A percentile compares a stretch with the other conserved stretches of the same genome.
phyloP scores from a whole-genome alignment of 1,284 basidiomycete genomes.

The Gastroboletus turbinatus region DNA sequence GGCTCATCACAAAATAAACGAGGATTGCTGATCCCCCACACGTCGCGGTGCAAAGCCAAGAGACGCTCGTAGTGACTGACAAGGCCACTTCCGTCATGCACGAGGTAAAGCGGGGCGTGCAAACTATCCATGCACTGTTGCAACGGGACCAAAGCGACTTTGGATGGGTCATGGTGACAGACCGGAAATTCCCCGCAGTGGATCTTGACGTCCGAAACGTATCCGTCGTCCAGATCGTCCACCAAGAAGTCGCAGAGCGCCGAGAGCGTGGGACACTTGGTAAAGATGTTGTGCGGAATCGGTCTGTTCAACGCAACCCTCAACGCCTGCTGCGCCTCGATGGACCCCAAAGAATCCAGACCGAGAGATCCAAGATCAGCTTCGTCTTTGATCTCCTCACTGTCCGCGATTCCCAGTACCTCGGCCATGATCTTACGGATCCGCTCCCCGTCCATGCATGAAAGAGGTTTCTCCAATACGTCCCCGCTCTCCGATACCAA shows the following conservation, averaged over 20 bases:
- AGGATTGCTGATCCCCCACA: slow-evolving; percentile 65
- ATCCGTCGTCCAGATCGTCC: not conserved
- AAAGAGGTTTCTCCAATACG: not conserved
- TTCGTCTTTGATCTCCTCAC: slow-evolving; percentile 42
- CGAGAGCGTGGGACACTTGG: slow-evolving; percentile 19
- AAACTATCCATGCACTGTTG: slow-evolving; percentile 34
- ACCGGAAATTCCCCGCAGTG: not conserved
- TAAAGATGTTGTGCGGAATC: slow-evolving; percentile 44
- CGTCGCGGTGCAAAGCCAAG: slow-evolving; percentile 43
- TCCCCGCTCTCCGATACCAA: slow-evolving; percentile 28
- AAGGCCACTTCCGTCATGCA: slow-evolving; percentile 73
- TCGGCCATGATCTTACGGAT: slow-evolving; percentile 47
- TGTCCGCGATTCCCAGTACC: slow-evolving; percentile 45
- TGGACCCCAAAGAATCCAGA: slow-evolving; percentile 62
- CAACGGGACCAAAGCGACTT: slow-evolving; percentile 23
- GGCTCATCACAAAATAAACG: slow-evolving; percentile 42
- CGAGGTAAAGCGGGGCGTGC: slow-evolving; percentile 52
- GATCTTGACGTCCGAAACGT: not conserved
- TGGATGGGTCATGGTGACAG: not conserved
- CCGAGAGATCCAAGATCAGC: slow-evolving; percentile 49
- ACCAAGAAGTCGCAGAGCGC: slow-evolving; percentile 20
- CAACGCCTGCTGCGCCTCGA: slow-evolving; percentile 53
- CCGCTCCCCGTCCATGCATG: slow-evolving; percentile 21
- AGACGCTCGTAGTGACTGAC: slow-evolving; percentile 52
- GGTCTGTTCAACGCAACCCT: slow-evolving; percentile 39